phyloP scores from a whole-genome alignment of 306 rosid species.

The Aeschynomene evenia region DNA sequence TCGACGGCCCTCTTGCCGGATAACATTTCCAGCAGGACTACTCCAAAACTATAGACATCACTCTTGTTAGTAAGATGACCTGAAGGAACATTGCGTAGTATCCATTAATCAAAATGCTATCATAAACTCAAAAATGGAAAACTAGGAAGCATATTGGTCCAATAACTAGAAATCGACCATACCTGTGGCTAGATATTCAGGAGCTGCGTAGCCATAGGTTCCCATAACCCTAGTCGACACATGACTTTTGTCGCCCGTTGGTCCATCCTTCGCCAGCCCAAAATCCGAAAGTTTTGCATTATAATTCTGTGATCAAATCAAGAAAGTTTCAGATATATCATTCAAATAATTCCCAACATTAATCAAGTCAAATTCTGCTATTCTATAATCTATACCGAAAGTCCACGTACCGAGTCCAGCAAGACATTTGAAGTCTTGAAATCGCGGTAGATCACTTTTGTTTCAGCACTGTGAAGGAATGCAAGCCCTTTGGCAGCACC shows the following conservation, averaged over 20 bases:
- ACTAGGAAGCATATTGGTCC: neutral
- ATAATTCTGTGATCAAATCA: conserved; percentile 43
- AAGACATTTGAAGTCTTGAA: conserved; percentile 68
- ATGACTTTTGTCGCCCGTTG: conserved; percentile 57
- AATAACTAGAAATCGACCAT: conserved; percentile 1
- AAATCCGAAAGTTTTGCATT: conserved; percentile 68
- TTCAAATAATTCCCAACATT: neutral
- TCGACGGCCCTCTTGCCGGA: conserved; percentile 61
- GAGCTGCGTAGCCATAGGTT: conserved; percentile 68
- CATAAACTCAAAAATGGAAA: neutral
- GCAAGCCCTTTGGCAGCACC: conserved; percentile 81
- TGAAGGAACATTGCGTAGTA: neutral
- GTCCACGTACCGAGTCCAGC: conserved; percentile 59
- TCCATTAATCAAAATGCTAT: neutral
- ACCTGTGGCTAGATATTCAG: conserved; percentile 68
- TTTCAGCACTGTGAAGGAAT: conserved; percentile 55
- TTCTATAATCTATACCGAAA: neutral
- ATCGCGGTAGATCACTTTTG: conserved; percentile 61
- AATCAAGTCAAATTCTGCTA: neutral
- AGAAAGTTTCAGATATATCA: conserved; percentile 7
- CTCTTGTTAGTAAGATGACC: conserved; percentile 61
- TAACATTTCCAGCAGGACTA: conserved; percentile 60
- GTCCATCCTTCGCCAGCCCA: conserved; percentile 70
- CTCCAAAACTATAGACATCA: conserved; percentile 70
- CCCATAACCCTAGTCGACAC: conserved; percentile 61